These are phyloP conservation scores for Pyrus bretschneideri DNA, from an alignment of 306 rosid genomes.

Conservation along the genomic window DNA sequence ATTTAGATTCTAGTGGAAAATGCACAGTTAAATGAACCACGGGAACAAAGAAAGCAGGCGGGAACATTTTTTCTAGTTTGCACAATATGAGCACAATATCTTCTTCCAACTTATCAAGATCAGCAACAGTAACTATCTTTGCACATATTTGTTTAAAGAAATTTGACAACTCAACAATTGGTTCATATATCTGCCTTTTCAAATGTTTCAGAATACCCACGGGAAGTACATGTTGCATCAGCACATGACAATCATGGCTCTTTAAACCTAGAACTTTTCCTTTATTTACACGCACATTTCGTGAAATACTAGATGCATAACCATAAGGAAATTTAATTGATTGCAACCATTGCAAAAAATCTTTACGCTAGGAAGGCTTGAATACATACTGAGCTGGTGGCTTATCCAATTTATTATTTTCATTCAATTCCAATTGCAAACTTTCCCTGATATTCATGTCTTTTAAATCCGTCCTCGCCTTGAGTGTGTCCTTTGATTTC, in stretches of 20 bases:
- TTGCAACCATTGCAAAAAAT: not conserved
- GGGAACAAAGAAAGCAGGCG: not conserved
- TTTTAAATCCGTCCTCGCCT: not conserved
- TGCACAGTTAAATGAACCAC: not conserved
- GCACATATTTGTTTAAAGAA: constrained; percentile 4
- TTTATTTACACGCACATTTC: not conserved
- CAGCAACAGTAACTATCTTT: not conserved
- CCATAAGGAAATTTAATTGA: not conserved
- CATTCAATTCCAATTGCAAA: not conserved
- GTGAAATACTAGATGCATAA: not conserved
- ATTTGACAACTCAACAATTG: not conserved
- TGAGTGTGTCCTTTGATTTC: not conserved
- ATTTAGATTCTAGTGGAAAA: not conserved
- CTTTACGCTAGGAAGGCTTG: not conserved
- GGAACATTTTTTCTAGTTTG: constrained; percentile 10
- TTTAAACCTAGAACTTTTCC: not conserved
- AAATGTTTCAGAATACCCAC: not conserved
- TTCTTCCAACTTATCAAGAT: not conserved
- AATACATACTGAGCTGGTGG: not conserved
- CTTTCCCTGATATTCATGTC: too few species aligned
- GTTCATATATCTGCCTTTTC: not conserved
- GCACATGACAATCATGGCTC: not conserved
- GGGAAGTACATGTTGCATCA: not conserved
- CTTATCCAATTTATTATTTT: not conserved
- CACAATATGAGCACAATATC: not conserved